Evolutionary conservation across 371 early-diverging fungal genomes (phyloP).

Genomic region (Mortierella sp.): DNA sequence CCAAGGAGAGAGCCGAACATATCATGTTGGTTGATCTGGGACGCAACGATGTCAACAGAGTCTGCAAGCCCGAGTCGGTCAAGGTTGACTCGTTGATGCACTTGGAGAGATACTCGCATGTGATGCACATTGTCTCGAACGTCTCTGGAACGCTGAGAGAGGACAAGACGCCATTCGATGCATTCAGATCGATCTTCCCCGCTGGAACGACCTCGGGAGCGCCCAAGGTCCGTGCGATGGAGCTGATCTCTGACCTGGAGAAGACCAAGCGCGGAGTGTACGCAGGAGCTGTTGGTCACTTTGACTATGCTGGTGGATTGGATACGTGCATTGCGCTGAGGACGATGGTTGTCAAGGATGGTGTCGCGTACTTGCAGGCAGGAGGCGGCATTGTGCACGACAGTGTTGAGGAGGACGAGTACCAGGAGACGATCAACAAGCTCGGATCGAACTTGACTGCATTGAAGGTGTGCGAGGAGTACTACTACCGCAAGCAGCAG

Average conservation of each 20-base stretch:
- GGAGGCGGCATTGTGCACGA: constrained; percentile 98
- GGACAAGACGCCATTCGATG: constrained; percentile 93
- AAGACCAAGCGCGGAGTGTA: constrained; percentile 95
- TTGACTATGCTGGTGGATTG: constrained; percentile 91
- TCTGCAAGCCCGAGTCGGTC: constrained; percentile 93
- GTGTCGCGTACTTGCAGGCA: constrained; percentile 93
- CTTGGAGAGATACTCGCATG: constrained; percentile 95
- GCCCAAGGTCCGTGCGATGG: constrained; percentile 97
- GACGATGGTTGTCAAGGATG: constrained; percentile 97
- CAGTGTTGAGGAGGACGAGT: constrained; percentile 92
- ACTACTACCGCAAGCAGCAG: constrained; percentile 64
- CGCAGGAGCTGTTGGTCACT: constrained; percentile 97
- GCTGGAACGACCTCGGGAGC: constrained; percentile 98
- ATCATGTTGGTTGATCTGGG: constrained; percentile 99
- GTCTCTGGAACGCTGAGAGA: constrained; percentile 91
- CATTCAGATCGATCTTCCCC: constrained; percentile 97
- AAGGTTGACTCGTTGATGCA: constrained; percentile 97
- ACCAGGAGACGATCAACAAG: constrained; percentile 96
- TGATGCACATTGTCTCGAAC: constrained; percentile 98
- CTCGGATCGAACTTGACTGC: constrained; percentile 92
- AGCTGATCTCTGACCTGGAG: constrained; percentile 92
- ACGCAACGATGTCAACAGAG: constrained; percentile 96
- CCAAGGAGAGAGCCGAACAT: constrained; percentile 96
- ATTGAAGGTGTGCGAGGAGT: constrained; percentile 86
- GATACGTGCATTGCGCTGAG: constrained; percentile 98